phyloP scores from a whole-genome alignment of 371 early-diverging fungal species.

The Choanephora cucurbitarum region DNA sequence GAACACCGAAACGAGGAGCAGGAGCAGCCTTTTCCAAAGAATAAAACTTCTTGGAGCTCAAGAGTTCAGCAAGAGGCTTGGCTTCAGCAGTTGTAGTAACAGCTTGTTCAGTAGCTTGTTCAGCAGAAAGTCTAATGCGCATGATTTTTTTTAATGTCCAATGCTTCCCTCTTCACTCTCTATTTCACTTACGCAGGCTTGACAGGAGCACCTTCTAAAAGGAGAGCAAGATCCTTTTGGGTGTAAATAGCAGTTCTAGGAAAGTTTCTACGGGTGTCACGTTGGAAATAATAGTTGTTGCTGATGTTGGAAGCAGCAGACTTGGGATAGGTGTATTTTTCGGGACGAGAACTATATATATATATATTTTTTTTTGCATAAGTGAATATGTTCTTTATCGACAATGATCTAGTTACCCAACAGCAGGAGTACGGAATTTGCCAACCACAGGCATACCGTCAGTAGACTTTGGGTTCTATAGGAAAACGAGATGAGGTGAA shows the following conservation, averaged over 20 bases:
- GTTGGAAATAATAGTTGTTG: constrained; percentile 87
- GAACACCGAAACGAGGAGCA: constrained; percentile 43
- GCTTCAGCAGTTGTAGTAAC: constrained; percentile 18
- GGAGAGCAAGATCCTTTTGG: constrained; percentile 73
- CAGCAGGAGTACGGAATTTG: constrained; percentile 61
- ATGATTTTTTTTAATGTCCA: neutral
- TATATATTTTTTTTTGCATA: constrained; percentile 6
- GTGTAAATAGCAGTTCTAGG: constrained; percentile 86
- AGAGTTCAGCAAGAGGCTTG: constrained; percentile 49
- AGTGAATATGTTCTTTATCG: too few species aligned
- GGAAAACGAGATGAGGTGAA: constrained; percentile 1
- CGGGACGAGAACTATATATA: constrained; percentile 60
- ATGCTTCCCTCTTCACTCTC: too few species aligned
- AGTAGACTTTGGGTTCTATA: constrained; percentile 62
- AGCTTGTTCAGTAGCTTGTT: constrained; percentile 22
- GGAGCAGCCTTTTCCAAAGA: constrained; percentile 37
- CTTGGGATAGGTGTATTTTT: constrained; percentile 57
- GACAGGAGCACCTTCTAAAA: constrained; percentile 54
- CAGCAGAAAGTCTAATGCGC: constrained; percentile 31
- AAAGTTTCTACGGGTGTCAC: constrained; percentile 89
- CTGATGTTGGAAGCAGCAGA: constrained; percentile 64
- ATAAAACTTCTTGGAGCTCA: constrained; percentile 42
- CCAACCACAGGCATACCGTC: constrained; percentile 65
- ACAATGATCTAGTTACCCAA: too few species aligned
- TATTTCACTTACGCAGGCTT: constrained; percentile 43